Evolutionary conservation across 2,329 filamentous ascomycete genomes (phyloP), one percentile per base, ranked within the genome.

Genomic region (Emmonsia crescens): DNA sequence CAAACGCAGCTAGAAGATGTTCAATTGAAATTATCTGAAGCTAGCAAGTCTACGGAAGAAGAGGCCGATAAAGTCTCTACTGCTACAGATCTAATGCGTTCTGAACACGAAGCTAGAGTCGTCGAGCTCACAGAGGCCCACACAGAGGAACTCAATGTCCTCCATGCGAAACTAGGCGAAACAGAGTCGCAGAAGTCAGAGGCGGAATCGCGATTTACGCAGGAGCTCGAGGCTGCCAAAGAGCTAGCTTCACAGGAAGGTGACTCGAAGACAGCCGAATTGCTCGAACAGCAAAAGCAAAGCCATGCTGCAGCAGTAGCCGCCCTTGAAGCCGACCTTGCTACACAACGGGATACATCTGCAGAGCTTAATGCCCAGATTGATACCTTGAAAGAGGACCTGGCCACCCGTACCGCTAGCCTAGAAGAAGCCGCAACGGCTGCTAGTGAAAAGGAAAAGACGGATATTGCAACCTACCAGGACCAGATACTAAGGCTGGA

Each of bases 141-240:
- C 44, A 40, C 60, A 4, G 58, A 63, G 24, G 65, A 67, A 33
- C 31, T 68, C n/a, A 65, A 62, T 40, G 33, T 6, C 52, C 67
- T 77, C 33, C 70, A 73, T 31, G 66, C 63, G 62, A 75, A 75
- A 61, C 69, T 75, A 24, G 66, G 71, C 29, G 75, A 77, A 58
- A 69, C 70, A 0, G 74, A 77, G 56, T 56, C 65, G 6, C 71
- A 72, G 60, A 70, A 70, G 21, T 73, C 75, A 59, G 72, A 75
- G 24, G 60, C 75, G 31, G 73, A 75, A 60, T 71, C 73, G 42
- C 73, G 70, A 59, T 73, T 72, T 6, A 60, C 70, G 10, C 71
- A 73, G 60, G 73, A 77, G 12, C 61, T 77, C 10, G 75, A 77
- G 48, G 72, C 73, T 48, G 75, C 73, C 27, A 72, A 73, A 57